These are phyloP conservation scores for Melanomma pulvis-pyrius DNA, from an alignment of 495 filamentous ascomycete genomes.

Conservation along the genomic window DNA sequence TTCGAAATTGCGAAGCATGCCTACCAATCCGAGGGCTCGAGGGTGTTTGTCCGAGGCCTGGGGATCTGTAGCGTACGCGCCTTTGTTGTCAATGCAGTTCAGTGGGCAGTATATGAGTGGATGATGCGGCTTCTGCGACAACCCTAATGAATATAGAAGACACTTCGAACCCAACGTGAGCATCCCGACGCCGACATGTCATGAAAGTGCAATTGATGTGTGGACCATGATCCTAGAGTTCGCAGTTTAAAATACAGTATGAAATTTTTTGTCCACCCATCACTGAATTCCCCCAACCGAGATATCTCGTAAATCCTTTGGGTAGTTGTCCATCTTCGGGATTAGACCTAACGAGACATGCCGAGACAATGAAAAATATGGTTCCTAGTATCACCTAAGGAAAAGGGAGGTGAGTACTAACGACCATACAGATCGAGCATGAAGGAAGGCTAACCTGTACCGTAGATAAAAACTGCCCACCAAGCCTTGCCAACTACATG, in stretches of 20 bases:
- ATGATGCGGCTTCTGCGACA: conserved; percentile 56
- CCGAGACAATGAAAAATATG: not conserved
- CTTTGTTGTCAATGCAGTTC: conserved; percentile 79
- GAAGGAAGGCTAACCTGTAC: not conserved
- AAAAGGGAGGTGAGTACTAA: not conserved
- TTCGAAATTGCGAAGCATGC: conserved; percentile 63
- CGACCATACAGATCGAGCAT: not conserved
- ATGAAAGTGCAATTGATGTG: conserved; percentile 2
- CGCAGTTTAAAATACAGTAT: conserved; percentile 31
- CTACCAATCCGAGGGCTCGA: conserved; percentile 65
- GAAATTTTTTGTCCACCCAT: conserved; percentile 25
- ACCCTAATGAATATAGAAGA: not conserved
- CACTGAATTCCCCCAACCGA: not conserved
- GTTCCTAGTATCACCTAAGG: not conserved
- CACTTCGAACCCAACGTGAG: not conserved
- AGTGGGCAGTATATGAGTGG: conserved; percentile 90
- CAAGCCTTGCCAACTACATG: conserved; percentile 60
- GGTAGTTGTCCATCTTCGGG: not conserved
- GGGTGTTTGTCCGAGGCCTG: conserved; percentile 76
- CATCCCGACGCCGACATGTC: not conserved
- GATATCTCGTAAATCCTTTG: not conserved
- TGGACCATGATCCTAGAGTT: not conserved
- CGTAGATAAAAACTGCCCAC: not conserved
- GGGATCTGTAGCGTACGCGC: conserved; percentile 77
- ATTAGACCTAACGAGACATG: not conserved